These are phyloP conservation scores for Samsoniella hepiali DNA, from an alignment of 2,329 filamentous ascomycete species.

Conservation along the genomic window DNA sequence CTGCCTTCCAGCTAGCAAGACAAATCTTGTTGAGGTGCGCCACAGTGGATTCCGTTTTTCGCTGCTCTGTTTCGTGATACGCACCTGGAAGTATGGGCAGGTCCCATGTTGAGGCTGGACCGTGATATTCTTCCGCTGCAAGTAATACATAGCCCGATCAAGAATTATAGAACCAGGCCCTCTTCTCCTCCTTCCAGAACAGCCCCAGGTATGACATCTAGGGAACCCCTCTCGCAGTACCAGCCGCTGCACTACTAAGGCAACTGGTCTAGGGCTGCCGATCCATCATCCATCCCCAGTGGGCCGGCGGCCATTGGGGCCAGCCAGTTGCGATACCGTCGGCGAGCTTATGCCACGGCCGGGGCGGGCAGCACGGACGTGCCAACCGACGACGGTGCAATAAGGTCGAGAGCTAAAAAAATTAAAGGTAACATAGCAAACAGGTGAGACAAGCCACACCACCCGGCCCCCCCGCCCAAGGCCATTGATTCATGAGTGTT, in stretches of 20 bases:
- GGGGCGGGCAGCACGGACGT: neutral
- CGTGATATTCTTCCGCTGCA: neutral
- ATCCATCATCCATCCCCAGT: slow-evolving; percentile 4
- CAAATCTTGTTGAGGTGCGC: neutral
- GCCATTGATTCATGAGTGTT: neutral
- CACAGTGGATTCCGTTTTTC: neutral
- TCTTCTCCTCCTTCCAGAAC: slow-evolving; percentile 1
- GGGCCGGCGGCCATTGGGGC: neutral
- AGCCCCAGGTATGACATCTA: neutral
- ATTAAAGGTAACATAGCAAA: neutral
- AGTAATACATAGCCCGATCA: neutral
- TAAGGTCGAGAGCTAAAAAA: neutral
- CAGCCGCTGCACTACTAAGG: neutral
- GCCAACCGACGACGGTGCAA: neutral
- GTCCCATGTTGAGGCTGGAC: neutral
- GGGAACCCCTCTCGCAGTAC: neutral
- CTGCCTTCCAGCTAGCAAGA: neutral
- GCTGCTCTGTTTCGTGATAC: neutral
- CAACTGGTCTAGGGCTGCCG: neutral
- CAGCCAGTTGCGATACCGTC: slow-evolving; percentile 7
- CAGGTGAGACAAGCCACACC: slow-evolving; percentile 1
- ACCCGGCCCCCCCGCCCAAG: neutral
- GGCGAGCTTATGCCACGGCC: neutral
- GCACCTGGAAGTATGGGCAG: neutral
- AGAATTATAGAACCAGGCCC: neutral